These are phyloP conservation scores for Grosmannia huntii DNA, from an alignment of 2,329 filamentous ascomycete genomes.

Conservation along the genomic window DNA sequence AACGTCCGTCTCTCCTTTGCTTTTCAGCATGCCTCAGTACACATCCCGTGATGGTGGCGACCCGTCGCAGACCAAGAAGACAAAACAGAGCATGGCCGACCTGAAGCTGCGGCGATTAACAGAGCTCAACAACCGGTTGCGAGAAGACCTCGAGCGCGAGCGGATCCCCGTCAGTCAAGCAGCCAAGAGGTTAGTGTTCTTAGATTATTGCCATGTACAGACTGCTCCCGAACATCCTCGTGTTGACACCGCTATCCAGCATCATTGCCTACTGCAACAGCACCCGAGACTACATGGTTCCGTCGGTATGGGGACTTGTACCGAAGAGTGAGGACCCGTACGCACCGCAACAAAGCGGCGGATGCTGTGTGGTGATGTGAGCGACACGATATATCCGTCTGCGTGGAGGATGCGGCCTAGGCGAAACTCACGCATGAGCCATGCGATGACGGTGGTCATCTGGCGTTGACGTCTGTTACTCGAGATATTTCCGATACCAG, in stretches of 20 bases:
- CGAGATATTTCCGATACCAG: neutral
- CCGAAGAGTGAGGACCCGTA: slow-evolving; percentile 98
- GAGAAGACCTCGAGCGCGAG: slow-evolving; percentile 90
- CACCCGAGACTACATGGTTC: slow-evolving; percentile 98
- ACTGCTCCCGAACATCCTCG: neutral
- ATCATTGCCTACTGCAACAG: slow-evolving; percentile 97
- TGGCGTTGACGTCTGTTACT: neutral
- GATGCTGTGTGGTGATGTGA: slow-evolving; percentile 94
- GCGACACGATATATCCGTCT: neutral
- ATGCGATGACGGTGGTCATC: too few species aligned
- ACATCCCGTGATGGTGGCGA: slow-evolving; percentile 55
- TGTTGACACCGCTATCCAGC: slow-evolving; percentile 34
- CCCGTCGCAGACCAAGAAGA: slow-evolving; percentile 65
- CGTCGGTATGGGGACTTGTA: slow-evolving; percentile 88
- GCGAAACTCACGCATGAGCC: neutral
- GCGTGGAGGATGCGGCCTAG: neutral
- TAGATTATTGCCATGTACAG: slow-evolving; percentile 2
- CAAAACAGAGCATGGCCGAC: slow-evolving; percentile 99
- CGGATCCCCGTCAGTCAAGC: slow-evolving; percentile 93
- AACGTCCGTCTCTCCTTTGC: slow-evolving; percentile 5
- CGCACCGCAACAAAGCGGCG: slow-evolving; percentile 80
- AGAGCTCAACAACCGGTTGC: slow-evolving; percentile 89
- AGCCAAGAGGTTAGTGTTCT: slow-evolving; percentile 53
- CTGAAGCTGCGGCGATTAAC: slow-evolving; percentile 92
- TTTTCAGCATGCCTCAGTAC: slow-evolving; percentile 49